These are phyloP conservation scores for Neurospora tetrasperma DNA, from an alignment of 495 filamentous ascomycete species.

Conservation along the genomic window DNA sequence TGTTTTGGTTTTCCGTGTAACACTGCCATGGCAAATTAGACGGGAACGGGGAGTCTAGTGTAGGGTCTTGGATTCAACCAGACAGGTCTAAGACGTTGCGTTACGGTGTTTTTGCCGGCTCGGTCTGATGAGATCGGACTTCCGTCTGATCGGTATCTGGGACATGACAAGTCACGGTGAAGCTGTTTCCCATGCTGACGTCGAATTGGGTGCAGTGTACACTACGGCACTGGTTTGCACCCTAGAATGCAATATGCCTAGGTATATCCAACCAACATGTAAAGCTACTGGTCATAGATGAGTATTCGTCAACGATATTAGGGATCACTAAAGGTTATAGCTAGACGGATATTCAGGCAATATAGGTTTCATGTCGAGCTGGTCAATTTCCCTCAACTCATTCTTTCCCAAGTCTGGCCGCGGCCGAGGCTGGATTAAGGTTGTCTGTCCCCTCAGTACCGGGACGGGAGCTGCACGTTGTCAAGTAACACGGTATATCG, in stretches of 20 bases:
- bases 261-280: background rate
- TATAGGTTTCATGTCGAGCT: background rate
- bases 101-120: background rate
- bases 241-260: background rate
- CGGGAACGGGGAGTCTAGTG: background rate
- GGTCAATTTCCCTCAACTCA: conserved; percentile 1
- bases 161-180: background rate
- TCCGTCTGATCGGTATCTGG: background rate
- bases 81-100: background rate
- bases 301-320: background rate
- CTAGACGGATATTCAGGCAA: background rate
- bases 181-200: background rate
- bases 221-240: background rate
- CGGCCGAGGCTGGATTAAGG: background rate
- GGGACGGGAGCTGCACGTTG: background rate
- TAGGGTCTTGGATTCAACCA: background rate
- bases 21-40: background rate
- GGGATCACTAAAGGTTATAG: background rate
- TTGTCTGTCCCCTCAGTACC: background rate
- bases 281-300: background rate
- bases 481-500: background rate
- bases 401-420: conserved; percentile 2
- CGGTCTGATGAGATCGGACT: background rate
- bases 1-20: background rate
- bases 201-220: background rate